Conservation (phyloP, 2,329 filamentous ascomycete genomes). For the Colletotrichum godetiae region DNA sequence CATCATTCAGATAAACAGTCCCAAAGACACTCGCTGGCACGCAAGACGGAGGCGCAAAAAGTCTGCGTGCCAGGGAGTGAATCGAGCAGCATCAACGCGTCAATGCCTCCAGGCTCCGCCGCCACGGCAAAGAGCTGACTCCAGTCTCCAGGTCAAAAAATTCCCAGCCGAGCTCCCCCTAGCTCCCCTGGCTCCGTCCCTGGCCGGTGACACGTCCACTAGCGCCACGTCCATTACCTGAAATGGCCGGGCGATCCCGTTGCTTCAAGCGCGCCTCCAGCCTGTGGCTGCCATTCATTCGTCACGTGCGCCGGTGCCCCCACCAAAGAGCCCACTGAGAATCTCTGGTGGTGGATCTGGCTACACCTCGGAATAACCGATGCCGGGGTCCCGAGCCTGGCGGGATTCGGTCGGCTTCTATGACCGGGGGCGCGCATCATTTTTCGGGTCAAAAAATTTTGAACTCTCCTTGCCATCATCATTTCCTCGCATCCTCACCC, state of each 20-base stretch:
- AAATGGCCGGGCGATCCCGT: constrained; percentile 18
- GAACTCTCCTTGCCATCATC: constrained; percentile 40
- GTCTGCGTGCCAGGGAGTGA: background rate
- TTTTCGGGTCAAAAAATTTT: constrained; percentile 52
- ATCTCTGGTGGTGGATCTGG: background rate
- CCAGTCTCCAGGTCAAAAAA: background rate
- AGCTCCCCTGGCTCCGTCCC: constrained; percentile 23
- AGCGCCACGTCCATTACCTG: constrained; percentile 5
- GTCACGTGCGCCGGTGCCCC: constrained; percentile 6
- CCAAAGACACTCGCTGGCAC: background rate
- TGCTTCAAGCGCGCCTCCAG: background rate
- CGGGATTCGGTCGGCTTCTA: constrained; percentile 58
- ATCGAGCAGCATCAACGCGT: constrained; percentile 1
- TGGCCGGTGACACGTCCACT: background rate
- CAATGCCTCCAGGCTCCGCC: background rate
- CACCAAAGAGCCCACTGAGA: background rate
- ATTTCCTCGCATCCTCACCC: constrained; percentile 27
- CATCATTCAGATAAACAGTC: background rate
- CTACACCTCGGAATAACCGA: constrained; percentile 18
- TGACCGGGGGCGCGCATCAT: constrained; percentile 47
- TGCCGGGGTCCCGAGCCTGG: constrained; percentile 37
- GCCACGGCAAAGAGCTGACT: background rate
- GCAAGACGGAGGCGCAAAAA: background rate
- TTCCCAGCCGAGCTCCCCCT: constrained; percentile 13
- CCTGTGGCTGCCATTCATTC: constrained; percentile 17